A percentile compares a stretch with the other conserved stretches of the same genome.
These are phyloP conservation scores for Coriolopsis trogii DNA, from an alignment of 1,284 basidiomycete species.

Conservation along the genomic window DNA sequence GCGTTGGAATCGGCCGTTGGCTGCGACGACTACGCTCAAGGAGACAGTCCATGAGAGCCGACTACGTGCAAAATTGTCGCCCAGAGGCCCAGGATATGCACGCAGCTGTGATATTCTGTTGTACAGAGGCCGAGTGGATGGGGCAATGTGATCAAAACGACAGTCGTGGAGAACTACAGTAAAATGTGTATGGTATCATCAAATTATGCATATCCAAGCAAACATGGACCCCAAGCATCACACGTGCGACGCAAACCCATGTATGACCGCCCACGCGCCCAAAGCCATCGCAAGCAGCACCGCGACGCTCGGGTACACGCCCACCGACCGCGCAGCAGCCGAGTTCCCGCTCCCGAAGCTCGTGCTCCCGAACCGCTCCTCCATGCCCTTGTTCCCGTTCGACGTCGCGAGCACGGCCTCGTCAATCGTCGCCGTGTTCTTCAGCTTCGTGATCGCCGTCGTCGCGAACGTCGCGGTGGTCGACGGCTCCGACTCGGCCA, in stretches of 20 bases:
- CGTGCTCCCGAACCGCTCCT: constrained; percentile 41
- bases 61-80: too few species aligned
- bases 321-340: constrained; percentile 10
- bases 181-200: not conserved
- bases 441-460: constrained; percentile 47
- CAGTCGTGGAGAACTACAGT: not conserved
- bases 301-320: constrained; percentile 12
- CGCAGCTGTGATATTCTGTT: too few species aligned
- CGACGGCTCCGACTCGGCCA: constrained; percentile 40
- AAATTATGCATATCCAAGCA: not conserved
- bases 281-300: constrained; percentile 12
- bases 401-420: constrained; percentile 47
- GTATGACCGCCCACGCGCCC: constrained; percentile 5
- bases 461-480: constrained; percentile 59
- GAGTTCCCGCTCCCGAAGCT: constrained; percentile 20
- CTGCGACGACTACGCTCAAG: too few species aligned
- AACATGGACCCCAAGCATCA: not conserved
- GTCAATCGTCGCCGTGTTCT: constrained; percentile 43
- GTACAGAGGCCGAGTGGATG: too few species aligned
- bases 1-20: too few species aligned
- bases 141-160: too few species aligned
- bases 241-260: constrained; percentile 5
- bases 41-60: too few species aligned
- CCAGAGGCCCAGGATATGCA: too few species aligned
- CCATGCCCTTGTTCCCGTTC: constrained; percentile 50